These are phyloP conservation scores for Abortiporus biennis DNA, from an alignment of 1,284 basidiomycete genomes.

Conservation along the genomic window DNA sequence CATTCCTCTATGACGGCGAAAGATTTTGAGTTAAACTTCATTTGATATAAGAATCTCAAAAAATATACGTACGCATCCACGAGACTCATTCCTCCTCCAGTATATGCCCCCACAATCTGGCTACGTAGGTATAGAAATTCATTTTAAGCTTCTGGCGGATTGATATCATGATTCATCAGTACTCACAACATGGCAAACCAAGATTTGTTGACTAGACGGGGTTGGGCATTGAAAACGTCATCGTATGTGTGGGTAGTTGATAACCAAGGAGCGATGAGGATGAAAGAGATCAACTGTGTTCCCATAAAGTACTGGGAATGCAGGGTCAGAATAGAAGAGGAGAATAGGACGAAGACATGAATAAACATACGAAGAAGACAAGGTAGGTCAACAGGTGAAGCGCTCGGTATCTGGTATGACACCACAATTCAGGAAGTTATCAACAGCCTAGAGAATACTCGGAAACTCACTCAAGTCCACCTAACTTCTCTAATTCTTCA, in stretches of 20 bases:
- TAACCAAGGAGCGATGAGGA: constrained; percentile 52
- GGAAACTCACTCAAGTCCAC: constrained; percentile 65
- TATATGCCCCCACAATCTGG: constrained; percentile 46
- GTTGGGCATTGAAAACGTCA: constrained; percentile 38
- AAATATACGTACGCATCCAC: constrained; percentile 44
- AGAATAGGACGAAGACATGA: background rate
- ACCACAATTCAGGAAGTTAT: constrained; percentile 19
- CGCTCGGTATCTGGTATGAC: constrained; percentile 15
- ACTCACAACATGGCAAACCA: constrained; percentile 42
- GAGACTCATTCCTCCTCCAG: constrained; percentile 47
- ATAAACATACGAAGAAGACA: constrained; percentile 34
- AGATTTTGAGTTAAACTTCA: no score
- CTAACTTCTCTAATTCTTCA: constrained; percentile 75
- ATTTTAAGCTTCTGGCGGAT: background rate
- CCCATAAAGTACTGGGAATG: constrained; percentile 43
- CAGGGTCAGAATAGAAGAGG: background rate
- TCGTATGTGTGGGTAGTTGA: constrained; percentile 36
- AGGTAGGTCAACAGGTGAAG: constrained; percentile 36
- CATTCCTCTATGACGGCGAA: constrained; percentile 54
- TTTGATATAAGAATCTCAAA: background rate
- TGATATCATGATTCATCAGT: no score
- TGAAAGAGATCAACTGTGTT: constrained; percentile 50
- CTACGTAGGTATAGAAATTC: constrained; percentile 7
- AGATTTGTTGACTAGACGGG: constrained; percentile 38
- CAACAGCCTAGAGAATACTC: constrained; percentile 20